phyloP scores from a whole-genome alignment of 257 asterid genomes.

The Penstemon barbatus region DNA sequence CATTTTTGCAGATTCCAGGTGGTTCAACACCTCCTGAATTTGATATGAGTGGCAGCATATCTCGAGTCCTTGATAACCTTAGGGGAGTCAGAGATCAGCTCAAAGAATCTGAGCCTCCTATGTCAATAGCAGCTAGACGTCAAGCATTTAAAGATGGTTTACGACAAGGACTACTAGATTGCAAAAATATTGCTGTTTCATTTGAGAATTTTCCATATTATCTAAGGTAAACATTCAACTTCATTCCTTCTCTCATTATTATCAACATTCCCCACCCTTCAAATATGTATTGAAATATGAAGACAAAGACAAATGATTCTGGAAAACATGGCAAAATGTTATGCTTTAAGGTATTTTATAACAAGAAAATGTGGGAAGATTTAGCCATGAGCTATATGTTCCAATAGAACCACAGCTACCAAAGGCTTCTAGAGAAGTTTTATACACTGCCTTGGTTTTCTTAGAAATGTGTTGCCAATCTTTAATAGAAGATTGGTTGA shows the following conservation, averaged over 20 bases:
- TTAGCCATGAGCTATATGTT: constrained; percentile 14
- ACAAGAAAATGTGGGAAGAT: background rate
- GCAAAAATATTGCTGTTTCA: constrained; percentile 61
- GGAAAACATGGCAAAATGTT: background rate
- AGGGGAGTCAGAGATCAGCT: constrained; percentile 47
- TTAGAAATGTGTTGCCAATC: background rate
- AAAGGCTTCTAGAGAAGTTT: constrained; percentile 6
- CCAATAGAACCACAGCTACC: background rate
- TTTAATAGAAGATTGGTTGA: background rate
- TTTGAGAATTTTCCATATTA: constrained; percentile 85
- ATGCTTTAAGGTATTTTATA: background rate
- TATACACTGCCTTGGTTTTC: background rate
- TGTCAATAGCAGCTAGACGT: constrained; percentile 57
- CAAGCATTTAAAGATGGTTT: constrained; percentile 70
- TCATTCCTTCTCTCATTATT: background rate
- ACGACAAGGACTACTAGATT: constrained; percentile 59
- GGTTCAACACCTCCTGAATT: constrained; percentile 55
- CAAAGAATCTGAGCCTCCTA: constrained; percentile 60
- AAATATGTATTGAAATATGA: background rate
- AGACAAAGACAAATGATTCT: background rate
- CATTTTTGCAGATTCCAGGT: constrained; percentile 49
- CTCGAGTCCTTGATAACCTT: constrained; percentile 55
- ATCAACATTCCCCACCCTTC: constrained; percentile 6
- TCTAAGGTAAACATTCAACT: constrained; percentile 56
- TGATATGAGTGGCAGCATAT: constrained; percentile 52